Base-by-base conservation (phyloP, 371 early-diverging fungal genomes). In the Haplosporangium sp. region DNA sequence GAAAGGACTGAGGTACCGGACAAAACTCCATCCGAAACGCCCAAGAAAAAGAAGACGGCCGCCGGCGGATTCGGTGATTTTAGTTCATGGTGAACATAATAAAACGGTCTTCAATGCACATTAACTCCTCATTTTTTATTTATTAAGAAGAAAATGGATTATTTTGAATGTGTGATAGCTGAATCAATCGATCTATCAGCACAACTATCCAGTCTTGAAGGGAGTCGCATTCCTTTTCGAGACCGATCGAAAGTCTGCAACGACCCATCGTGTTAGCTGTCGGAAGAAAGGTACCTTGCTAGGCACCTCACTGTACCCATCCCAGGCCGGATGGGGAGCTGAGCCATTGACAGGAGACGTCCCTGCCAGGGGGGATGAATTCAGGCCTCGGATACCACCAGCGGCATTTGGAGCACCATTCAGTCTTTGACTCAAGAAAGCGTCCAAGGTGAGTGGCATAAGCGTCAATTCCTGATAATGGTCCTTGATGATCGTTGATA, bases 51-150 rank as follows among this genome's bases (percentile, higher is more conserved):
- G 69, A 81, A 81, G 43, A 52, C 63, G n/a, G 55, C 58, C 0
- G 73, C 81, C 18, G 81, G 81, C 64, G 67, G 73, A 9, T 89
- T 89, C 75, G 87, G 86, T n/a, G 81, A 86, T 60, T 90, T 90
- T 67, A 82, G 83, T 65, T 71, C 69, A 37, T 90, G 89, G 88
- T 90, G 69, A 47, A 47, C 20, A n/a, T n/a, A n/a, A n/a, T n/a
- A n/a, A n/a, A n/a, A n/a, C n/a, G n/a, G n/a, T n/a, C n/a, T n/a
- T n/a, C n/a, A n/a, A n/a, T n/a, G n/a, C n/a, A n/a, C n/a, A n/a
- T n/a, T n/a, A n/a, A n/a, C n/a, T n/a, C n/a, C n/a, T n/a, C n/a
- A n/a, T n/a, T n/a, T n/a, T n/a, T n/a, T n/a, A n/a, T n/a, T n/a
- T n/a, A n/a, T n/a, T n/a, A n/a, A n/a, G n/a, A n/a, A n/a, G n/a